phyloP scores from a whole-genome alignment of 208 protist genomes.

The Leishmania tropica region DNA sequence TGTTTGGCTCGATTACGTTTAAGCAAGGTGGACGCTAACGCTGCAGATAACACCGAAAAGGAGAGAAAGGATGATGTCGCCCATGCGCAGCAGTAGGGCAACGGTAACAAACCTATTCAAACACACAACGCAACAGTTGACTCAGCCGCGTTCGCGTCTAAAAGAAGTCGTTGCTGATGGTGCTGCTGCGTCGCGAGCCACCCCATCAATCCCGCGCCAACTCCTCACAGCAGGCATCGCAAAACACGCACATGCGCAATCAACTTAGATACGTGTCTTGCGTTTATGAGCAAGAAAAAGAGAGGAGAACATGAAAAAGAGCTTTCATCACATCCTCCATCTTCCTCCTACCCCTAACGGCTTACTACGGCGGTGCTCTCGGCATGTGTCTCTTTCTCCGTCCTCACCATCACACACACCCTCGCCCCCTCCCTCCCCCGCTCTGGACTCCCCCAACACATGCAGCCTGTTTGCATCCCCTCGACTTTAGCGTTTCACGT shows the following conservation, averaged over 20 bases:
- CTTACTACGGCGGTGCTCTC: background rate
- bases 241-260: background rate
- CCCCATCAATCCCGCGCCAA: background rate
- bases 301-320: background rate
- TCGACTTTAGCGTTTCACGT: background rate
- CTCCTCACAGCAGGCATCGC: background rate
- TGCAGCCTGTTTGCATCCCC: background rate
- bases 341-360: background rate
- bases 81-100: background rate
- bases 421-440: background rate
- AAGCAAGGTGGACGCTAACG: background rate
- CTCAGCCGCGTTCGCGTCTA: background rate
- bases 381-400: background rate
- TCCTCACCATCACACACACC: background rate
- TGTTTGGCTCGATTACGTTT: background rate
- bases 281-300: too few species aligned
- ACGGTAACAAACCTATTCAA: background rate
- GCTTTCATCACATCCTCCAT: background rate
- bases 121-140: background rate
- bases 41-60: background rate
- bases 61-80: constrained; percentile 1
- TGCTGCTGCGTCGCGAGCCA: background rate
- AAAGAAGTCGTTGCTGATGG: background rate
- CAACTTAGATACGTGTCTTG: background rate
- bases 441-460: background rate